Conservation (phyloP, 164 flowering plant species). For the Vitis rotundifolia region DNA sequence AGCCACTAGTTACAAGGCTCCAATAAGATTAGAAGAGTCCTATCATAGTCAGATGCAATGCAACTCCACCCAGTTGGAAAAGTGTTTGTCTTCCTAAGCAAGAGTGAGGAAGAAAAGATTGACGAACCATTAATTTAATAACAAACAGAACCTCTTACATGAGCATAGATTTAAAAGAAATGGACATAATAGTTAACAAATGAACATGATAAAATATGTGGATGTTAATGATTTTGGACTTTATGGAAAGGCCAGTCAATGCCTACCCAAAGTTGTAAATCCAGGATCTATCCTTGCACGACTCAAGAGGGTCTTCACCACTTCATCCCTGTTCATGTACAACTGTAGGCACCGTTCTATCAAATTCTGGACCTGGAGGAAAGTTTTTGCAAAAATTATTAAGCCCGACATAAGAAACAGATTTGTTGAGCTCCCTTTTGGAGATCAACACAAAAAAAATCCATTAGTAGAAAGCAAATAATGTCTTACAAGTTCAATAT, state of each 20-base stretch:
- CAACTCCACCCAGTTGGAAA: too few species aligned
- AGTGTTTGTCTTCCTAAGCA: too few species aligned
- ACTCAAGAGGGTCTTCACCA: constrained; percentile 79
- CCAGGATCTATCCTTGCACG: constrained; percentile 96
- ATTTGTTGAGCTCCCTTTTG: background rate
- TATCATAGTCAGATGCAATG: too few species aligned
- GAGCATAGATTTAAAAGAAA: too few species aligned
- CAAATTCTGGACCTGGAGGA: constrained; percentile 85
- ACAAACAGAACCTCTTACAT: too few species aligned
- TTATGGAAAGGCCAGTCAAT: background rate
- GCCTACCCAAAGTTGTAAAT: constrained; percentile 84
- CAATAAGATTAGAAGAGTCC: too few species aligned
- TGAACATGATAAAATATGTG: too few species aligned
- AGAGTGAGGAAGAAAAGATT: too few species aligned
- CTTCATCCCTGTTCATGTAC: constrained; percentile 94
- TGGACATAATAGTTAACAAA: too few species aligned
- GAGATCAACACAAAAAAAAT: background rate
- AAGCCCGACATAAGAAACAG: background rate
- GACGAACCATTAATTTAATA: too few species aligned
- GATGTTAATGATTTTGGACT: too few species aligned
- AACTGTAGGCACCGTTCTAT: constrained; percentile 91
- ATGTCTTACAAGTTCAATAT: constrained; percentile 73
- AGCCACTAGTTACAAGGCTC: too few species aligned
- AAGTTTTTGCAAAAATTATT: background rate
- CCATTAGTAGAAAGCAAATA: background rate